Base-by-base conservation (phyloP, 176 grass and related monocot species). In the Zizania latifolia region DNA sequence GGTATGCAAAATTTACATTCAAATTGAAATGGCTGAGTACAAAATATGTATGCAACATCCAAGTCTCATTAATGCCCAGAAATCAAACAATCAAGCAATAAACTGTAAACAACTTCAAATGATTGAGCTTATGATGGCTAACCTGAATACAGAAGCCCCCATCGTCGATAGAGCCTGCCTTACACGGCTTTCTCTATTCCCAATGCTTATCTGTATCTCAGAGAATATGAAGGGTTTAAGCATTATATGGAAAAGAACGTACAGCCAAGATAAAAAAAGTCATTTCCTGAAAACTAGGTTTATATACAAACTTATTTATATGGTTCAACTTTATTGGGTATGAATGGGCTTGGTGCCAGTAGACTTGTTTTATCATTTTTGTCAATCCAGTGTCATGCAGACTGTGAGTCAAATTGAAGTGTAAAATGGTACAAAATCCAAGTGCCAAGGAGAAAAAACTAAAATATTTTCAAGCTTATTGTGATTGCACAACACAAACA, bases 111-210 rank as follows among this genome's bases (percentile, higher is more conserved):
- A 3, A 8, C 67, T 75, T 71, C 21, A 61, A 63, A 27, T 19
- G 6, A 11, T 51, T 46, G 41, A 71, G 29, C 26, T 72, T 72
- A 62, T 59, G 37, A 71, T 64, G 70, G 74, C 56, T 81, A 82
- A 94, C 95, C 95, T 94, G 81, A 99, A 99, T 70, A 99, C 91
- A 58, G 95, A 99, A 56, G 91, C 84, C 63, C 95, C 91, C 91
- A 99, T 94, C 2, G 95, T 99, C 41, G 74, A 94, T 79, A 99
- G 33, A 88, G 95, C 91, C 59, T 85, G 71, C 74, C 88, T 88
- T 69, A 61, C 68, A 76, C 91, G 80, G 57, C 50, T 86, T 62
- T 90, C 86, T 78, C 84, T 94, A 71, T 94, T 82, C 14, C 95
- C 95, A 71, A 44, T 66, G 76, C 86, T 74, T 69, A 84, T 81